Base-by-base conservation (phyloP, 2,329 filamentous ascomycete species). In the Akanthomyces uredinophilus region DNA sequence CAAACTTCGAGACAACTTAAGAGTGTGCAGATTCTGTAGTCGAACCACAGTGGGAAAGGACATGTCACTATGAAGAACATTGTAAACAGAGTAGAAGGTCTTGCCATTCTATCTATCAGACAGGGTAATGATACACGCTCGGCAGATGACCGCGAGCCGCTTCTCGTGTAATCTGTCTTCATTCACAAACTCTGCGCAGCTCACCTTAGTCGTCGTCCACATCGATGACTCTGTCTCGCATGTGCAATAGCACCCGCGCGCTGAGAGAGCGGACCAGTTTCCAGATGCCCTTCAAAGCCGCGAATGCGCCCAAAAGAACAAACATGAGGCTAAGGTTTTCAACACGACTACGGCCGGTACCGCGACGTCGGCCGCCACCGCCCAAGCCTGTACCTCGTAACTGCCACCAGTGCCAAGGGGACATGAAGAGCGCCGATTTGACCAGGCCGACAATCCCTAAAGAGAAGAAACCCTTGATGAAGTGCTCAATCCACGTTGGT, bases 1-100 rank as follows among this genome's bases (percentile, higher is more conserved):
- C 73, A 81, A 81, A 74, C 78, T 79, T 86, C 84, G 84, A 92
- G 91, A 85, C 91, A 96, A 95, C 92, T 96, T 90, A 96, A 96
- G 89, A 90, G 90, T 89, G 90, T 94, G 92, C 92, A 90, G 74
- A 74, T 69, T 60, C 47, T 49, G 39, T 44, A 11, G 57, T 22
- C 22, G 37, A n/a, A 37, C 57, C 37, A 60, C 57, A 52, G 22
- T 24, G 24, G 35, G 4, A 11, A 4, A 39, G 2, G 14, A 22
- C 37, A 37, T 14, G 41, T 49, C 46, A 63, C 35, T 16, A 46
- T 32, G 37, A 43, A 27, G 16, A 27, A 16, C n/a, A 51, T 11
- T n/a, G 32, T 47, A 46, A 52, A 53, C 24, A 53, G 41, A 37
- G 41, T 46, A 37, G 49, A 53, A 54, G 27, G 20, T n/a, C 29